Percentiles rank a stretch among this genome's conserved stretches.
These are phyloP conservation scores for Paraurostyla sp. DNA, from an alignment of 73 alveolate species.

Conservation along the genomic window DNA sequence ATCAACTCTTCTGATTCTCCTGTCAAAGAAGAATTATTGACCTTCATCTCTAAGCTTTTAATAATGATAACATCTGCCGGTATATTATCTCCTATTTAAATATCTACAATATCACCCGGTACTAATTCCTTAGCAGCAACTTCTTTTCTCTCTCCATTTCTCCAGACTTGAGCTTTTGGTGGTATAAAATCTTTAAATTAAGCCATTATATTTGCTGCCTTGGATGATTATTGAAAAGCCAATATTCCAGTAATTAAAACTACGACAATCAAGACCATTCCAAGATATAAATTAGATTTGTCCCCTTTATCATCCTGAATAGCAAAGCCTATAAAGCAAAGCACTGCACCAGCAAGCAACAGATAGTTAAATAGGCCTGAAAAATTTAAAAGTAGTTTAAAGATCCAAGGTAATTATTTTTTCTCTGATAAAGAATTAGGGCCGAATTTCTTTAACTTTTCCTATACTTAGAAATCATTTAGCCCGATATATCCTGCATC, in stretches of 20 bases:
- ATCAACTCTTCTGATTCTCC: too few relatives aligned
- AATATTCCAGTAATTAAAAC: constrained; percentile 84
- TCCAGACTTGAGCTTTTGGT: not conserved
- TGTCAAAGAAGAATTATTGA: too few relatives aligned
- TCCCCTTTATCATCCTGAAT: constrained; percentile 75
- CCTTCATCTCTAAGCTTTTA: too few relatives aligned
- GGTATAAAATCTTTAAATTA: too few relatives aligned
- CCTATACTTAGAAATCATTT: constrained; percentile 67
- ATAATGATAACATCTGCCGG: too few relatives aligned
- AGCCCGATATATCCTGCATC: constrained; percentile 78
- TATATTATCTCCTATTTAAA: too few relatives aligned
- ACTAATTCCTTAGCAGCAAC: constrained; percentile 21
- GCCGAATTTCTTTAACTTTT: constrained; percentile 68
- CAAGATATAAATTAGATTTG: constrained; percentile 81
- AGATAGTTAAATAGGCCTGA: constrained; percentile 83
- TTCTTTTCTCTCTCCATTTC: not conserved
- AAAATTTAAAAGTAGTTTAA: constrained; percentile 76
- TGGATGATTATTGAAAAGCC: too few relatives aligned
- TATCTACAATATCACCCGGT: too few relatives aligned
- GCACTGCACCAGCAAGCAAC: constrained; percentile 84
- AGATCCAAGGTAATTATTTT: constrained; percentile 82
- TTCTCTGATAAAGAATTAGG: constrained; percentile 83
- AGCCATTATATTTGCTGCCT: too few relatives aligned
- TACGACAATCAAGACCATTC: constrained; percentile 75
- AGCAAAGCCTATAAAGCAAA: constrained; percentile 81